Base-by-base conservation (phyloP, 202 grass and related monocot genomes). In the Digitaria exilis region DNA sequence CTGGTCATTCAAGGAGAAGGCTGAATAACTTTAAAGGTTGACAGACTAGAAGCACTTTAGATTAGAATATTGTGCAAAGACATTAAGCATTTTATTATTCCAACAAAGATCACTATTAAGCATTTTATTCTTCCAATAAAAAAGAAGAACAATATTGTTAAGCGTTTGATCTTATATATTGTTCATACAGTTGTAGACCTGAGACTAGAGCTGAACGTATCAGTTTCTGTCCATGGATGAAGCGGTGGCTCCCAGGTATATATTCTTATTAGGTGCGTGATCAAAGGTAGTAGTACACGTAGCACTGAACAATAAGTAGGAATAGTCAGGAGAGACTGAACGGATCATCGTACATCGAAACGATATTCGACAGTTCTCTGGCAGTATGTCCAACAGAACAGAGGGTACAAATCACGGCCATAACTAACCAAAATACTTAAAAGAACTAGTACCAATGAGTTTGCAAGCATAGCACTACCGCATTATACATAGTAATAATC, bases 1-100 rank as follows among this genome's bases (percentile, higher is more conserved):
- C 70, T 62, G 79, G 17, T 74, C 39, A 79, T 85, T 69, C 76
- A 69, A 79, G 45, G n/a, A 73, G 76, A 68, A 71, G 52, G 31
- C 58, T 76, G 34, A 82, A n/a, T 58, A 63, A 69, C 18, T 65
- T 82, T 39, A 84, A 78, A 9, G 21, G 37, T 37, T 85, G 46
- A 69, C 73, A 48, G 21, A 60, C 54, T 55, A 58, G 21, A 84
- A 56, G 17, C 51, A 55, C 17, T 72, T 72, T 72, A 12, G 68
- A 82, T 68, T 81, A 28, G 34, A 83, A 34, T 71, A 72, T 51
- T 12, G 5, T 10, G 31, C 30, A 49, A 16, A 6, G 24, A 32
- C n/a, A 79, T 17, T 25, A 26, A 39, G 44, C 2, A 52, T 54
- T 79, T 68, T 26, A 28, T 54, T 55, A 37, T 39, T 52, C 7